Percentiles rank a stretch among this genome's conserved stretches.
These are phyloP conservation scores for Micromonas pusilla DNA, from an alignment of 139 green algal genomes.

Conservation along the genomic window DNA sequence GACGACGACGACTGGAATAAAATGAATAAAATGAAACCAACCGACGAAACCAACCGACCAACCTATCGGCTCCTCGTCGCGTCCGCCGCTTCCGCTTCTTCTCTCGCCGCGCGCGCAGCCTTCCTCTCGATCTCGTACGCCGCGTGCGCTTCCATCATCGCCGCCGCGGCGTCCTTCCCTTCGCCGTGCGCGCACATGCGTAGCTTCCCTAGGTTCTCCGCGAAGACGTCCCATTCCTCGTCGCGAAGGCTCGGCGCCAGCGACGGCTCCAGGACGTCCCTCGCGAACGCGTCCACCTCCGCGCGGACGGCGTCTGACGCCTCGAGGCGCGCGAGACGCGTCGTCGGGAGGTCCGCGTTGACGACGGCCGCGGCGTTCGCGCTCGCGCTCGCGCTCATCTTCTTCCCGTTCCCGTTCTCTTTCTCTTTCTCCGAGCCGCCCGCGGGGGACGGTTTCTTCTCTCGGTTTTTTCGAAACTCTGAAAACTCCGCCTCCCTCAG, in stretches of 20 bases:
- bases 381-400: neutral
- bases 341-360: too few species aligned
- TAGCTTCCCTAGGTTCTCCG: neutral
- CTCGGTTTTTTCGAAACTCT: neutral
- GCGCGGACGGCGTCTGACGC: neutral
- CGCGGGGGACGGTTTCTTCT: too few species aligned
- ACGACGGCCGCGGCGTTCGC: too few species aligned
- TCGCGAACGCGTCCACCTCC: neutral
- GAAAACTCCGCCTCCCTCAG: slow-evolving; percentile 18
- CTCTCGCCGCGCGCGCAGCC: neutral
- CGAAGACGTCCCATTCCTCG: slow-evolving; percentile 17
- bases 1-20: too few species aligned
- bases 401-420: neutral
- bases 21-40: too few species aligned
- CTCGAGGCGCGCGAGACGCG: too few species aligned
- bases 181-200: neutral
- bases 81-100: too few species aligned
- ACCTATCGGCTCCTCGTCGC: too few species aligned
- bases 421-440: too few species aligned
- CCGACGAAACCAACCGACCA: too few species aligned
- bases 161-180: neutral
- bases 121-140: neutral
- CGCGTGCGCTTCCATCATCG: neutral
- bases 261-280: neutral
- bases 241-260: neutral